Evolutionary conservation across 2,329 filamentous ascomycete species (phyloP).

Genomic region (Cercospora zeae-maydis): DNA sequence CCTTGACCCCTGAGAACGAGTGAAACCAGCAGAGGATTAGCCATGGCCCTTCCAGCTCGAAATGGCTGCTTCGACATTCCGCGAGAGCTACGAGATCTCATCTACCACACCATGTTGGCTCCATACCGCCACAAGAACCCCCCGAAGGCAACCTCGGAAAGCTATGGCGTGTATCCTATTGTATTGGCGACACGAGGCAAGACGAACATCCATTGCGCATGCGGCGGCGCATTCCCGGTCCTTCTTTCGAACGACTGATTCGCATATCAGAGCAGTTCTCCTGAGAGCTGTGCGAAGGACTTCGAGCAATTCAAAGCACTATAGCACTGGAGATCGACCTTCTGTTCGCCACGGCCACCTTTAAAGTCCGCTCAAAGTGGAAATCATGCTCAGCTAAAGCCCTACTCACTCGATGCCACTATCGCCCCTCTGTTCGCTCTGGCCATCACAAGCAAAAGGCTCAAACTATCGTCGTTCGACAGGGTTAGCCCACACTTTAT

Average conservation of each 20-base stretch:
- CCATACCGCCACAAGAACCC: neutral
- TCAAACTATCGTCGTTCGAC: neutral
- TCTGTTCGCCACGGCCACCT: neutral
- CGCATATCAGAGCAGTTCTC: neutral
- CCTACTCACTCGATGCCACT: constrained; percentile 4
- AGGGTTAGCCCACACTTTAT: neutral
- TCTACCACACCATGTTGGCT: neutral
- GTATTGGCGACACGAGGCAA: neutral
- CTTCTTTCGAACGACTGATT: constrained; percentile 1
- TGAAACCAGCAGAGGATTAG: neutral
- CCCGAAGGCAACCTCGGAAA: neutral
- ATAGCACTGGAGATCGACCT: neutral
- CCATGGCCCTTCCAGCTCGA: neutral
- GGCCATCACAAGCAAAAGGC: neutral
- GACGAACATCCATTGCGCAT: constrained; percentile 3
- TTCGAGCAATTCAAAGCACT: neutral
- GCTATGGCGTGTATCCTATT: neutral
- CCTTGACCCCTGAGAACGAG: neutral
- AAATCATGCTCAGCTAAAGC: neutral
- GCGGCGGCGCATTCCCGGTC: neutral
- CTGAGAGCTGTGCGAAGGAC: neutral
- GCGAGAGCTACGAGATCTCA: neutral
- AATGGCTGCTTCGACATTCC: neutral
- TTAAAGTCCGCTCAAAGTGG: neutral
- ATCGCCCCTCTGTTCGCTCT: neutral